Evolutionary conservation across 2,329 filamentous ascomycete species (phyloP), one percentile per base, ranked within the genome.

Genomic region (Neofusicoccum kwambonambiense): DNA sequence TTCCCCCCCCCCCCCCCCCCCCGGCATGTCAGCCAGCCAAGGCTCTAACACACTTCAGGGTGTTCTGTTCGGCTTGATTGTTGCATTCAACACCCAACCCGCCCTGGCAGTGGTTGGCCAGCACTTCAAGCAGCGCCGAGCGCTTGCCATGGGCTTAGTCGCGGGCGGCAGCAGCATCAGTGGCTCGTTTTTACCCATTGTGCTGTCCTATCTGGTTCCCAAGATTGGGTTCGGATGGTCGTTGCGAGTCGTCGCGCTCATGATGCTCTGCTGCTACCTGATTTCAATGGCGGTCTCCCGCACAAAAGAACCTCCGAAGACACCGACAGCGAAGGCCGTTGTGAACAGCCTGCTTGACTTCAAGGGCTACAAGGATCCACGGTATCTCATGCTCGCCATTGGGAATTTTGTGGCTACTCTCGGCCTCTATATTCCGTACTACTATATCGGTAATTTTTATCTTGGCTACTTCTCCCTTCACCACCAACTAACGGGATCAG

Each of bases 21-120:
- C 22, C 22, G 22, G 22, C 22, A 22, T 22, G 3, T 22, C 22
- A 22, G 22, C 7, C 2, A 19, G 37, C 12, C 3, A 17, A 8
- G 17, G 19, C 11, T 19, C 41, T 58, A 19, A 58, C 27, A 15
- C 8, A 4, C 12, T 62, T 52, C 52, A 69, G 52, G 37, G 64
- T 39, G 61, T 58, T 6, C 39, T 66, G 7, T 51, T 66, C 17
- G 65, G 65, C 15, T 13, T 65, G 15, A 52, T 45, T 2, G 64
- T 66, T 15, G 65, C 65, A 4, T 66, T 66, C 45, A 64, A 64
- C 41, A 57, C 62, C 13, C 65, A 66, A 17, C 65, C 65, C 6
- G 65, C 65, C 11, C 47, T 66, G 4, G 62, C 60, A 4, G 56
- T 66, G 3, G 65, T 62, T 5, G 65, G 62, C 13, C 65, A 66